Conservation (phyloP, 2,329 filamentous ascomycete species). For the Clarireedia monteithiana region DNA sequence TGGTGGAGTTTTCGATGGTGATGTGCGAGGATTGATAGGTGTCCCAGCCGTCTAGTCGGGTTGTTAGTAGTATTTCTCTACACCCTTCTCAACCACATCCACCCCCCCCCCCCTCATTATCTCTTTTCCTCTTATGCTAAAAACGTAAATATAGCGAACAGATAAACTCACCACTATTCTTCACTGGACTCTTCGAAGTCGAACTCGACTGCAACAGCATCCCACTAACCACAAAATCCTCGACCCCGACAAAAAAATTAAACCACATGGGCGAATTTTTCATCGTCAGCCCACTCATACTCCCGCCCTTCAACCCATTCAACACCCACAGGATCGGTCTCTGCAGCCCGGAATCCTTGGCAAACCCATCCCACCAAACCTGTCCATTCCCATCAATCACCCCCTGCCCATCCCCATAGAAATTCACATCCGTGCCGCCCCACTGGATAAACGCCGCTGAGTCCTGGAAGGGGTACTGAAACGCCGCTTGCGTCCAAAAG, state of each 20-base stretch:
- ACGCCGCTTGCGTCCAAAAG: not conserved
- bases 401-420: not conserved
- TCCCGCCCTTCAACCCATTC: constrained; percentile 1
- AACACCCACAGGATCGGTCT: constrained; percentile 5
- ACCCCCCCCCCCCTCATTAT: too few species aligned
- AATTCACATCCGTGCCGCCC: constrained; percentile 1
- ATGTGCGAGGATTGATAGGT: constrained; percentile 5
- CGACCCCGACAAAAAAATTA: not conserved
- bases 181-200: not conserved
- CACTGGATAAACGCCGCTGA: not conserved
- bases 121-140: not conserved
- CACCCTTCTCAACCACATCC: too few species aligned
- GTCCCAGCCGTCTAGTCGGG: constrained; percentile 2
- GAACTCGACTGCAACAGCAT: not conserved
- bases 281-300: constrained; percentile 1
- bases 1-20: constrained; percentile 7
- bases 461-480: constrained; percentile 3
- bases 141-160: not conserved
- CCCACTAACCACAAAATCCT: constrained; percentile 1
- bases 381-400: constrained; percentile 6
- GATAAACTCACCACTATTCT: constrained; percentile 1
- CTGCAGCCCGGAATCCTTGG: not conserved
- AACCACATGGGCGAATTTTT: constrained; percentile 4
- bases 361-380: constrained; percentile 5
- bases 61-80: too few species aligned